Evolutionary conservation across 805 yeast species (phyloP), one percentile per base, ranked within the genome.

Genomic region (Ogataea methanolica): DNA sequence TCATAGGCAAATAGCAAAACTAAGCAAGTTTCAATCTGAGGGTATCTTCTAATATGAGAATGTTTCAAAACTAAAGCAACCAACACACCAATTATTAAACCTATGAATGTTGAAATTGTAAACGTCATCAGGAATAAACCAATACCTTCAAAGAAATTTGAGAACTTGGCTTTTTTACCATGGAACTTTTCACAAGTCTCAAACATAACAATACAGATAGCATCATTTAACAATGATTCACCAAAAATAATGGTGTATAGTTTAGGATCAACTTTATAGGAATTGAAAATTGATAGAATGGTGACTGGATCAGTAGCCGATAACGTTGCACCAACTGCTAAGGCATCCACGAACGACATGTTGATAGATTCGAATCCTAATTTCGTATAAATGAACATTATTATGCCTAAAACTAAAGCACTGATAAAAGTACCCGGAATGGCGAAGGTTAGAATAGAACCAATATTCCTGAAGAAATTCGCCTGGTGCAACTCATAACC

Each of bases 281-380:
- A 94, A 63, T 92, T 94, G 75, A 94, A 94, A 50, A 94, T 94
- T 14, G 98, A 90, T 56, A 94, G 71, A 60, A 94, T 92, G 1
- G 99, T 94, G 31, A 94, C 97, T 0, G 99, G 99, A 66, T 94
- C 99, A 2, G 99, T 94, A 19, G 99, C 99, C 2, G 96, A 88
- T 39, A 94, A 76, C 0, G 99, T 92, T 2, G 99, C 99, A 22
- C 99, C 99, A 16, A 94, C 96, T 0, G 97, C 92, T 47, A 94
- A 74, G 0, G 98, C 97, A 66, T 92, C 97, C n/a, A 94, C 96
- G 69, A 92, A 90, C 44, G 96, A 92, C 46, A 94, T 80, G 52
- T 82, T 71, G 36, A 94, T 80, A 38, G 92, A 88, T 61, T 94
- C 99, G 19, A 95, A 68, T 1, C 99, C 98, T 57, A 94, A 65